A percentile compares a stretch with the other conserved stretches of the same genome.
Conservation (phyloP, 2,329 filamentous ascomycete genomes). For the Lachnellula cervina region DNA sequence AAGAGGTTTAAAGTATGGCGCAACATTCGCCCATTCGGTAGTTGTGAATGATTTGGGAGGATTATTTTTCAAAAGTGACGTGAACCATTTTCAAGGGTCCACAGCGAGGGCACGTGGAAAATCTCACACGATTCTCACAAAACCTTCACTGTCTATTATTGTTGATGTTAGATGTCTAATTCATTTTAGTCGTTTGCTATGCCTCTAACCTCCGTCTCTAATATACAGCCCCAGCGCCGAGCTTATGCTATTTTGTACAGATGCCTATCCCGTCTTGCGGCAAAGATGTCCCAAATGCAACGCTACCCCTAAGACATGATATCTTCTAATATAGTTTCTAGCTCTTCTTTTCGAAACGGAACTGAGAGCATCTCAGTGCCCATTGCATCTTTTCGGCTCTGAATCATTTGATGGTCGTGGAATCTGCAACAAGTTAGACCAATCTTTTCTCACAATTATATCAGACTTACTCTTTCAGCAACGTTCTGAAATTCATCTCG, state of each 20-base stretch:
- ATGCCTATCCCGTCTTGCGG: neutral
- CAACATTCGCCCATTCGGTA: slow-evolving; percentile 14
- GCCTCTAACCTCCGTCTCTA: neutral
- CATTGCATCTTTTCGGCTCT: slow-evolving; percentile 76
- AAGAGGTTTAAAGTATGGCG: slow-evolving; percentile 4
- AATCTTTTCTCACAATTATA: neutral
- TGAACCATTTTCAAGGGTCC: too few species aligned
- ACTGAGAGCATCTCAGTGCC: slow-evolving; percentile 83
- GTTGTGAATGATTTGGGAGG: neutral
- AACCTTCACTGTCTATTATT: neutral
- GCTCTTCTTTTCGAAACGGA: slow-evolving; percentile 80
- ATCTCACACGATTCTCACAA: too few species aligned
- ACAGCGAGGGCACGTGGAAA: too few species aligned
- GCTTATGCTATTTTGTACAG: slow-evolving; percentile 11
- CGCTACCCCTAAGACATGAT: slow-evolving; percentile 33
- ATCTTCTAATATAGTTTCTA: slow-evolving; percentile 86
- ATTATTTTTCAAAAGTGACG: neutral
- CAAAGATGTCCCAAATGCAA: neutral
- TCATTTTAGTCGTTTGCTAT: neutral
- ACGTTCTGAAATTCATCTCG: slow-evolving; percentile 89
- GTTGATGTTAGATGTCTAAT: neutral
- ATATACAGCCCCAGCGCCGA: slow-evolving; percentile 4
- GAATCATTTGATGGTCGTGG: slow-evolving; percentile 96
- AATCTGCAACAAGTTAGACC: slow-evolving; percentile 53
- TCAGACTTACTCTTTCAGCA: slow-evolving; percentile 76